phyloP scores from a whole-genome alignment of 306 rosid species.

The Cicer chorassanicum region DNA sequence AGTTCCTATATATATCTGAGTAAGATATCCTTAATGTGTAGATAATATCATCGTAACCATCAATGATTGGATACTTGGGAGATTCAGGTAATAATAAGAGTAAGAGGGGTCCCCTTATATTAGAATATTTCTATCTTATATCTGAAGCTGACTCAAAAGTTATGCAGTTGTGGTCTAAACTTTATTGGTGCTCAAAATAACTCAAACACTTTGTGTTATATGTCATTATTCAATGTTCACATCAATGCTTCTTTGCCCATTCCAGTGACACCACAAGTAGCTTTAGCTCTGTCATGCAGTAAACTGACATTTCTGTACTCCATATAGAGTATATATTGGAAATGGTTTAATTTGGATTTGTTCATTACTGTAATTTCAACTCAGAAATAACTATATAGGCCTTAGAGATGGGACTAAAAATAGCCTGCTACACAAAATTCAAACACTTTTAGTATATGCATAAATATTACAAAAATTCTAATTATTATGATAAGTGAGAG shows the following conservation, averaged over 20 bases:
- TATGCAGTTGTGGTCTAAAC: slow-evolving; percentile 41
- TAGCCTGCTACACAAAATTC: slow-evolving; percentile 25
- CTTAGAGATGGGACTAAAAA: slow-evolving; percentile 30
- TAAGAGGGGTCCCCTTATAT: slow-evolving; percentile 49
- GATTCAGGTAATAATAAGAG: slow-evolving; percentile 52
- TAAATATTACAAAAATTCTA: too few relatives aligned
- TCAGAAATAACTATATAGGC: neutral
- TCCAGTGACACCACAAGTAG: slow-evolving; percentile 34
- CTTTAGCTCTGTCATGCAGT: slow-evolving; percentile 43
- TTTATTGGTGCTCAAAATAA: slow-evolving; percentile 39
- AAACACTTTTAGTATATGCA: neutral
- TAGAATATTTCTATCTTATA: slow-evolving; percentile 40
- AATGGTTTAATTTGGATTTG: slow-evolving; percentile 39
- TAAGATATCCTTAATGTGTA: slow-evolving; percentile 47
- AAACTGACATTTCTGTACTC: slow-evolving; percentile 38
- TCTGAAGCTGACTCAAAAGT: slow-evolving; percentile 60
- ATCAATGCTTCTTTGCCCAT: slow-evolving; percentile 47
- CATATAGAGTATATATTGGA: slow-evolving; percentile 16
- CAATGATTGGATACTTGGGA: slow-evolving; percentile 52
- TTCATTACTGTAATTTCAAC: slow-evolving; percentile 29
- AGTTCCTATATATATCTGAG: slow-evolving; percentile 17
- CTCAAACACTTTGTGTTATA: slow-evolving; percentile 39
- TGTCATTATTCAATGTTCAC: slow-evolving; percentile 46
- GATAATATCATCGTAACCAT: slow-evolving; percentile 52
- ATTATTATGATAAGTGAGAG: too few relatives aligned